phyloP scores from a whole-genome alignment of 768 basidiomycete genomes.

The Dacryopinax primogenitus region DNA sequence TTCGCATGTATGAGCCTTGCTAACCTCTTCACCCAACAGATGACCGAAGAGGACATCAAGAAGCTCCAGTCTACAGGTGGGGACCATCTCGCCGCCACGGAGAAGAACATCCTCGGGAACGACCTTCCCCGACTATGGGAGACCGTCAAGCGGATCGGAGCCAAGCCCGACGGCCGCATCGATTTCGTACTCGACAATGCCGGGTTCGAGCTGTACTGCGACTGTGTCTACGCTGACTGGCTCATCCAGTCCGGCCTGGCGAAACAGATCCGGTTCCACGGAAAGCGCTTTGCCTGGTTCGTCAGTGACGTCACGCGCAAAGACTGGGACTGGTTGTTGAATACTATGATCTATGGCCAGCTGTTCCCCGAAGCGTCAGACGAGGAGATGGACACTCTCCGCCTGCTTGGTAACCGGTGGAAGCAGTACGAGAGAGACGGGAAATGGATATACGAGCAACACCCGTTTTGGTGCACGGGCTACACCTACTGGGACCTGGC shows the following conservation, averaged over 20 bases:
- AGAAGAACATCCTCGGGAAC: conserved; percentile 93
- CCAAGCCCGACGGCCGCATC: conserved; percentile 58
- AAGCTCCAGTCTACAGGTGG: conserved; percentile 91
- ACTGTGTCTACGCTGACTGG: conserved; percentile 88
- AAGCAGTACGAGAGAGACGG: conserved; percentile 91
- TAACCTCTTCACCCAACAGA: conserved; percentile 25
- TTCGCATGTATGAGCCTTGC: not conserved
- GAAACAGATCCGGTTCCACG: conserved; percentile 78
- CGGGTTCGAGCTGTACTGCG: conserved; percentile 79
- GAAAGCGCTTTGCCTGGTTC: conserved; percentile 92
- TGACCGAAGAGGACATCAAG: conserved; percentile 96
- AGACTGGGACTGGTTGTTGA: conserved; percentile 88
- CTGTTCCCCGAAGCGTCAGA: conserved; percentile 77
- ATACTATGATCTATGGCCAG: conserved; percentile 80
- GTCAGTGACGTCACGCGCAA: conserved; percentile 85
- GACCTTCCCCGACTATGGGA: conserved; percentile 61
- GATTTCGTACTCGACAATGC: conserved; percentile 80
- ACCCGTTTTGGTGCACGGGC: conserved; percentile 92
- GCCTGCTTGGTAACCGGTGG: conserved; percentile 73
- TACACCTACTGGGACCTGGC: conserved; percentile 87
- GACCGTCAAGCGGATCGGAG: conserved; percentile 51
- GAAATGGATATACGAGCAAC: conserved; percentile 88
- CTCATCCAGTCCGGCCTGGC: conserved; percentile 82
- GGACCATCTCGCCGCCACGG: conserved; percentile 86
- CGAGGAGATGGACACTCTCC: conserved; percentile 64